These are phyloP conservation scores for Colletotrichum aenigma DNA, from an alignment of 2,329 filamentous ascomycete genomes.

Conservation along the genomic window DNA sequence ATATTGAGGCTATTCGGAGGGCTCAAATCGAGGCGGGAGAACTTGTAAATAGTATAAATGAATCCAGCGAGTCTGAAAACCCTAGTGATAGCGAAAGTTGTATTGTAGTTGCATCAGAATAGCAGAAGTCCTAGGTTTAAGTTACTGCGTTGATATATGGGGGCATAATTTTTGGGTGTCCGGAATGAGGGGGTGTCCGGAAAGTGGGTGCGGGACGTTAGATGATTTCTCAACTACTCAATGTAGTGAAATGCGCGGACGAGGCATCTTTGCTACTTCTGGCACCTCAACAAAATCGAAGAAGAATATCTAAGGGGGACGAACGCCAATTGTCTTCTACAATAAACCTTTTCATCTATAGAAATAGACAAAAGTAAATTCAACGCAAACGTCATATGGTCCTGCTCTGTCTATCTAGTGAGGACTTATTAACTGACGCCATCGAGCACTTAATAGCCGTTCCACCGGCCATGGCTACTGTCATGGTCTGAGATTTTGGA, in stretches of 20 bases:
- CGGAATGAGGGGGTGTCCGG: no score
- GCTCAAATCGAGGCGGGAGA: no score
- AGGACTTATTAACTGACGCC: rapidly evolving
- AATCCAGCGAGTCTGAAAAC: no score
- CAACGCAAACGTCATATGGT: neutral
- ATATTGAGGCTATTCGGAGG: no score
- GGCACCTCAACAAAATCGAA: neutral
- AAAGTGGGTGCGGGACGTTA: no score
- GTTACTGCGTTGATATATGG: no score
- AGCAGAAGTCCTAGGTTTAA: no score
- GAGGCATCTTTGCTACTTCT: neutral
- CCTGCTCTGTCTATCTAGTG: neutral
- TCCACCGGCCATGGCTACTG: neutral
- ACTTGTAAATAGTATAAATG: no score
- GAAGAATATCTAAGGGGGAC: rapidly evolving
- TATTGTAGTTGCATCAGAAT: no score
- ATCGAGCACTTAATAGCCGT: neutral
- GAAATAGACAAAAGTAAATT: rapidly evolving
- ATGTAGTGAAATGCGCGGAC: rapidly evolving
- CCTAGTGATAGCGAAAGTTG: no score
- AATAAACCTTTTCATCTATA: neutral
- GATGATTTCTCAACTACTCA: neutral
- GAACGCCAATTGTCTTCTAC: rapidly evolving
- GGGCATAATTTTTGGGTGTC: no score
- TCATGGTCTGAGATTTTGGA: neutral